These are phyloP conservation scores for Pinus tabuliformis DNA, from an alignment of 75 land plant genomes.

Conservation along the genomic window DNA sequence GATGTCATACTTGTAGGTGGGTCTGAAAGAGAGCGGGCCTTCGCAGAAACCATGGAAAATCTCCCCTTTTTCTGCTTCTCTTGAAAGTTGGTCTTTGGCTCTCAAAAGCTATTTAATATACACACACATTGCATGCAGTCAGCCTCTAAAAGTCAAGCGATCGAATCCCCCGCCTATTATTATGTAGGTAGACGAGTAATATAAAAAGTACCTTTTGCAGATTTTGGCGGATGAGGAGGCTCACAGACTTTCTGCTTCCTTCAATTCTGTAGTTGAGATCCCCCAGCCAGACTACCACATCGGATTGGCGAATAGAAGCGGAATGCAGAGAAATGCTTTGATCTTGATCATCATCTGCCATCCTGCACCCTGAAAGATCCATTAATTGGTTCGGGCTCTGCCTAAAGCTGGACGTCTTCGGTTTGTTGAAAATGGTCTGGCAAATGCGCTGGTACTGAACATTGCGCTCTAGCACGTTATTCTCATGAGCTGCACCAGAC, in stretches of 20 bases:
- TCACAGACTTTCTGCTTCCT: conserved; percentile 51
- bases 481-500: conserved; percentile 64
- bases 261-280: conserved; percentile 89
- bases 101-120: conserved; percentile 45
- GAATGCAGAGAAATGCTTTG: neutral
- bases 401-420: neutral
- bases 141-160: too few relatives aligned
- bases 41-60: conserved; percentile 75
- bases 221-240: conserved; percentile 49
- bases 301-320: conserved; percentile 23
- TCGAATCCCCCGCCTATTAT: too few relatives aligned
- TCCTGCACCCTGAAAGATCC: neutral
- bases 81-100: conserved; percentile 68
- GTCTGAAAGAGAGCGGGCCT: conserved; percentile 72
- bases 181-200: too few relatives aligned
- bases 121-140: neutral
- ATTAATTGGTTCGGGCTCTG: neutral
- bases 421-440: conserved; percentile 49
- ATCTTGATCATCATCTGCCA: too few relatives aligned
- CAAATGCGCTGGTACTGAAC: conserved; percentile 56
- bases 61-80: conserved; percentile 72
- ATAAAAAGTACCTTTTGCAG: conserved; percentile 48
- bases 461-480: conserved; percentile 68
- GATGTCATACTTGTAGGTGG: conserved; percentile 78
- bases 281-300: conserved; percentile 77